These are phyloP conservation scores for Annulohypoxylon maeteangense DNA, from an alignment of 495 filamentous ascomycete genomes.

Conservation along the genomic window DNA sequence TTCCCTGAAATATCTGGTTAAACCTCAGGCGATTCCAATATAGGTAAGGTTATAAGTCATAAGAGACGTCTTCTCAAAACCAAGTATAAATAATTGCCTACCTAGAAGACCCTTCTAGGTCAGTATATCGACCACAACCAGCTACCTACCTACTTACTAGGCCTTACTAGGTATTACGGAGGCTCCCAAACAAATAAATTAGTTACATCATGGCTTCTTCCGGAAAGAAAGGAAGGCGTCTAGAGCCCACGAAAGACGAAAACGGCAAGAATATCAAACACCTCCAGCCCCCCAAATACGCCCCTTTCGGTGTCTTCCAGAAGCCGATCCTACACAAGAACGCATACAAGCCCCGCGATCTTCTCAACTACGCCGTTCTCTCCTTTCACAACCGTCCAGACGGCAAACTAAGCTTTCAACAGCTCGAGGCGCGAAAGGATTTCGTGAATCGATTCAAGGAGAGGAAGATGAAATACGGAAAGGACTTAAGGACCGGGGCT, in stretches of 20 bases:
- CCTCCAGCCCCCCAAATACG: background rate
- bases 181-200: background rate
- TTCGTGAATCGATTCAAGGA: background rate
- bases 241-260: background rate
- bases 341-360: slow-evolving; percentile 13
- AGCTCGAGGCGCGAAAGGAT: background rate
- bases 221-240: background rate
- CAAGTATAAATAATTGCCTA: background rate
- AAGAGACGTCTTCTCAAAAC: background rate
- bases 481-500: no score
- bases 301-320: slow-evolving; percentile 20
- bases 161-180: no score
- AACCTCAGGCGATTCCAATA: background rate
- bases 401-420: background rate
- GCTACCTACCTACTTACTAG: background rate
- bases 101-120: background rate
- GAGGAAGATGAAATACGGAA: background rate
- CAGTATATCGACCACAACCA: background rate
- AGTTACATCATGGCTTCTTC: background rate
- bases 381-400: slow-evolving; percentile 16
- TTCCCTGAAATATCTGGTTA: slow-evolving; percentile 1
- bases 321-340: background rate
- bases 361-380: slow-evolving; percentile 26
- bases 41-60: background rate
- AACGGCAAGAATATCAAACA: slow-evolving; percentile 1